Conservation (phyloP, 805 yeast species). For the Metschnikowia chrysomelidarum region DNA sequence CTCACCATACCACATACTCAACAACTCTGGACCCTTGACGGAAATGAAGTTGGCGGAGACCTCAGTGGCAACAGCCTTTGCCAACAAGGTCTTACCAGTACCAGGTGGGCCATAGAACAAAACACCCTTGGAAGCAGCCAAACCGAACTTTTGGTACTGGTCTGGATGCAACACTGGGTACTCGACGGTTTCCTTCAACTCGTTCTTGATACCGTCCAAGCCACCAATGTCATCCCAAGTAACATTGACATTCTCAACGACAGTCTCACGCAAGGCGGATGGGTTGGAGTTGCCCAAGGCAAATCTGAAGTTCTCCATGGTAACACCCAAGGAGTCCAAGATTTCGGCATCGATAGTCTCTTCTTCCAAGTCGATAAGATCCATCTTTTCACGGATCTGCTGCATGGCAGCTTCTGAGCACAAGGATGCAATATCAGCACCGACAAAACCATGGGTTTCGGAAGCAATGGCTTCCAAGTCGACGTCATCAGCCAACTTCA, state of each 20-base stretch:
- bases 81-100: conserved; percentile 98
- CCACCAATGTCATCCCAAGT: conserved; percentile 99
- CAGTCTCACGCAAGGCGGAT: conserved; percentile 98
- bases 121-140: conserved; percentile 98
- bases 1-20: conserved; percentile 99
- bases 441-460: conserved; percentile 99
- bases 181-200: conserved; percentile 97
- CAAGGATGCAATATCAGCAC: conserved; percentile 96
- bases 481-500: conserved; percentile 94
- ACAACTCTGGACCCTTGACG: conserved; percentile 94
- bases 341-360: conserved; percentile 98
- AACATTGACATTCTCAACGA: conserved; percentile 96
- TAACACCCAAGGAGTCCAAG: conserved; percentile 92
- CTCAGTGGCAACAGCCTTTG: conserved; percentile 99
- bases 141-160: conserved; percentile 96
- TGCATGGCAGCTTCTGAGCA: conserved; percentile 99
- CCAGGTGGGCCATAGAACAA: conserved; percentile 99
- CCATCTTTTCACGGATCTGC: conserved; percentile 99
- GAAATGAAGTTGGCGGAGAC: conserved; percentile 97
- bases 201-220: conserved; percentile 91
- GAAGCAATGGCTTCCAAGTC: conserved; percentile 94
- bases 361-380: conserved; percentile 90
- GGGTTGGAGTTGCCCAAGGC: conserved; percentile 98
- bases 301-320: conserved; percentile 98
- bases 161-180: conserved; percentile 99